Conservation (phyloP, 2,329 filamentous ascomycete species). For the Erysiphe neolycopersici region DNA sequence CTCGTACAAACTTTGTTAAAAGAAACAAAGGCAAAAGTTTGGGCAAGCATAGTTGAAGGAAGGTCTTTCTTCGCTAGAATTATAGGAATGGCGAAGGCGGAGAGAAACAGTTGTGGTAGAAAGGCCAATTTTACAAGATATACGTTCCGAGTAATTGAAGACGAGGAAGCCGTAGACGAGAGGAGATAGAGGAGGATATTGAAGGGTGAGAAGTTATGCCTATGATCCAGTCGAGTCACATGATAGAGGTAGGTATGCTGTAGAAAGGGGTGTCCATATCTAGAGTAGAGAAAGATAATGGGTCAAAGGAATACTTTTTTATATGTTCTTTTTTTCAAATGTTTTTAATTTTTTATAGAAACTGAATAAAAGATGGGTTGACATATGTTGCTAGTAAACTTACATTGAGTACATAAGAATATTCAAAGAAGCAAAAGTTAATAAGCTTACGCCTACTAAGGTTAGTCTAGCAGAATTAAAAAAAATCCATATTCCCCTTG, state of each 20-base stretch:
- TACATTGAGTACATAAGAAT: conserved; percentile 50
- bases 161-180: conserved; percentile 23
- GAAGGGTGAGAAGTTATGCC: conserved; percentile 96
- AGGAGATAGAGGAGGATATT: conserved; percentile 65
- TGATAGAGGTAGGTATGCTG: conserved; percentile 86
- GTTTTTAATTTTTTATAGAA: neutral
- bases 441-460: conserved; percentile 36
- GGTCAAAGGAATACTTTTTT: too few relatives aligned
- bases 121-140: conserved; percentile 62
- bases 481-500: conserved; percentile 15
- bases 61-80: conserved; percentile 58
- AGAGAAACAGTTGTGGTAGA: conserved; percentile 60
- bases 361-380: neutral
- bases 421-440: conserved; percentile 52
- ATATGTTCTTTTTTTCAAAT: neutral
- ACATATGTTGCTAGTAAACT: conserved; percentile 11
- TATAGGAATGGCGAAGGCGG: conserved; percentile 49
- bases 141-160: conserved; percentile 14
- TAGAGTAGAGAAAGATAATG: conserved; percentile 10
- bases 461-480: conserved; percentile 26
- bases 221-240: conserved; percentile 74
- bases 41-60: conserved; percentile 63
- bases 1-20: conserved; percentile 99
- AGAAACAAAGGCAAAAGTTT: conserved; percentile 89
- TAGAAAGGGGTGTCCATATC: conserved; percentile 58